Base-by-base conservation (phyloP, 2,329 filamentous ascomycete species). In the Chrysoporthe cubensis region DNA sequence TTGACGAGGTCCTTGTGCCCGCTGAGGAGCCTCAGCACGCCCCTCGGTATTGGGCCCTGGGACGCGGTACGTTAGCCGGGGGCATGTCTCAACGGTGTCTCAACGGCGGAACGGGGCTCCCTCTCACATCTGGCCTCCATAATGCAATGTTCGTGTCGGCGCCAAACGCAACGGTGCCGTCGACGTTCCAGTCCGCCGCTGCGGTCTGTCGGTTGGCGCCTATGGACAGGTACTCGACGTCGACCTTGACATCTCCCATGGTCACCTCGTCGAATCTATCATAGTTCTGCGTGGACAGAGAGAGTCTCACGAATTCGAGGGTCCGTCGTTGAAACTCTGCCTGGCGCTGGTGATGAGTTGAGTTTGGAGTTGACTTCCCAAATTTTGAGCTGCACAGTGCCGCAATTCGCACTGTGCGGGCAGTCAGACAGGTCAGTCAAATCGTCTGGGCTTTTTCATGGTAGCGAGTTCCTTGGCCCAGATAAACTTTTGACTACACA, bases 141-240 rank as follows among this genome's bases (percentile, higher is more conserved):
- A 98, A 77, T 56, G 94, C 95, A 73, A 99, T 86, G 80, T 96
- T 96, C 73, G 90, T 89, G 79, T 96, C 93, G 9, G 94, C 91
- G 43, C 96, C 96, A 81, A 93, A 99, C 42, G 94, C 96, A 65
- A 99, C 83, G 43, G 66, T 63, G 11, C 91, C 92, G 71, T 85
- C 81, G 26, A 80, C 76, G 76, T 91, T 89, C 96, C 96, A 99
- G 80, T 98, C 95, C 40, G 95, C 94, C 40, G 93, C 92, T 18
- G 91, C 90, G 21, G 95, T 91, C 75, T 98, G 93, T 74, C 95
- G 87, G 79, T 98, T 99, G 59, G 93, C 95, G 69, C 96, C 96
- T 71, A 90, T 89, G 59, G 93, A 90, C 72, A 96, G 78, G 72
- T 89, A 88, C 70, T 83, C 80, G 71, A 81, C 75, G 40, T 78